Base-by-base conservation (phyloP, 148 eudicot species). In the Chenopodium formosanum region DNA sequence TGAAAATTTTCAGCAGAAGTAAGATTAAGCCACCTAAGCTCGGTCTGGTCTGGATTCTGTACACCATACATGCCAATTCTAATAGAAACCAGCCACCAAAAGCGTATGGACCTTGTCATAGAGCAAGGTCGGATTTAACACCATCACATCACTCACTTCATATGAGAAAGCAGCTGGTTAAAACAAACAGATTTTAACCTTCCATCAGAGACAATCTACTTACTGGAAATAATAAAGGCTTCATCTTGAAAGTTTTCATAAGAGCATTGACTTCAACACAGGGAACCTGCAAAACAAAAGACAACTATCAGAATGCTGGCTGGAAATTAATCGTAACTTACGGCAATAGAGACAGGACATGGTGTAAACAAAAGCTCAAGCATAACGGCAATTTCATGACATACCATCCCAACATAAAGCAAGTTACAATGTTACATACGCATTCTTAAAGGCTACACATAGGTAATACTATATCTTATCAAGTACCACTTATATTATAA, bases 211-310 rank as follows among this genome's bases (percentile, higher is more conserved):
- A 80, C 64, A 80, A 0, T 53, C 48, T 32, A 74, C 84, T 81
- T 92, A 95, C 99, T 83, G 99, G 95, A 79, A 94, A 91, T 82
- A 94, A 78, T 46, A 96, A 82, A 72, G 99, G 99, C 89, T 91
- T 96, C 99, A 96, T 94, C 90, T 91, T 92, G 89, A 96, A 94
- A 72, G 97, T 91, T 88, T 76, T 89, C 99, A 96, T 94, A 86
- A 96, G 90, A 66, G 98, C 90, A 89, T 96, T 96, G 25, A 96
- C 95, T 86, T 96, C 99, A 78, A 96, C 98, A 86, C 94, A 90
- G 70, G 99, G 99, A 83, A 94, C 98, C 99, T 95, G 73, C 77
- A 76, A 80, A 70, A 77, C 84, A 70, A 64, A 78, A 66, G 67
- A 73, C 10, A 74, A 19, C 52, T n/a, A 23, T 81, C 31, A 72